Conservation (phyloP, 2,329 filamentous ascomycete species). For the Elsinoe batatas region DNA sequence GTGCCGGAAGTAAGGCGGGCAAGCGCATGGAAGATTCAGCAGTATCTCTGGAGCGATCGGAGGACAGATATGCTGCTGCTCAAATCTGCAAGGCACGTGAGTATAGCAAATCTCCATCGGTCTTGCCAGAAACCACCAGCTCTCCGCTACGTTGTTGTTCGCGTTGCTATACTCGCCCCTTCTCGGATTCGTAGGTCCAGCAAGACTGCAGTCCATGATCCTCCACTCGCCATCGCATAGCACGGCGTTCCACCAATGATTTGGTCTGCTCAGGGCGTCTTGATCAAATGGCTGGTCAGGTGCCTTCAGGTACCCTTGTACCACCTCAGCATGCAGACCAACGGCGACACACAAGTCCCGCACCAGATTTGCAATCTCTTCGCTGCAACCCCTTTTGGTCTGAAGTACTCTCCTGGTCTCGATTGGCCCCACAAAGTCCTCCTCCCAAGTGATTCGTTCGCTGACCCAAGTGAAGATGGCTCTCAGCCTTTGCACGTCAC, state of each 20-base stretch:
- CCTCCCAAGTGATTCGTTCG: conserved; percentile 93
- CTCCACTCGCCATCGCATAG: conserved; percentile 92
- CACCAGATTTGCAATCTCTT: conserved; percentile 83
- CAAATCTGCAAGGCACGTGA: conserved; percentile 76
- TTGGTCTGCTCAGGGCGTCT: conserved; percentile 72
- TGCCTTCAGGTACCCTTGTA: conserved; percentile 81
- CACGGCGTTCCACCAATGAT: conserved; percentile 97
- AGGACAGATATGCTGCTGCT: conserved; percentile 88
- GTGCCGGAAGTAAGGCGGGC: conserved; percentile 80
- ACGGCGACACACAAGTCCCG: conserved; percentile 89
- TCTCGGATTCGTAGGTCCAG: conserved; percentile 80
- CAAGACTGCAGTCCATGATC: conserved; percentile 87
- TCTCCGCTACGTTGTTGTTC: conserved; percentile 61
- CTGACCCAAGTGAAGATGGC: conserved; percentile 97
- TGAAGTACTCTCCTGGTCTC: conserved; percentile 79
- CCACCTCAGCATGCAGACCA: conserved; percentile 75
- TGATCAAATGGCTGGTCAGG: conserved; percentile 77
- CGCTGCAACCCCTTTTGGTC: conserved; percentile 69
- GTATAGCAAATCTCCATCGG: conserved; percentile 92
- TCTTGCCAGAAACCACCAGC: conserved; percentile 86
- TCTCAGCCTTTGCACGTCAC: conserved; percentile 81
- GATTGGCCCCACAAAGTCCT: conserved; percentile 76
- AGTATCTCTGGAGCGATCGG: conserved; percentile 77
- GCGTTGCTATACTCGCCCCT: conserved; percentile 67
- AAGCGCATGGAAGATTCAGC: conserved; percentile 74